Conservation (phyloP, 2,329 filamentous ascomycete genomes). For the Phialocephala sp. region DNA sequence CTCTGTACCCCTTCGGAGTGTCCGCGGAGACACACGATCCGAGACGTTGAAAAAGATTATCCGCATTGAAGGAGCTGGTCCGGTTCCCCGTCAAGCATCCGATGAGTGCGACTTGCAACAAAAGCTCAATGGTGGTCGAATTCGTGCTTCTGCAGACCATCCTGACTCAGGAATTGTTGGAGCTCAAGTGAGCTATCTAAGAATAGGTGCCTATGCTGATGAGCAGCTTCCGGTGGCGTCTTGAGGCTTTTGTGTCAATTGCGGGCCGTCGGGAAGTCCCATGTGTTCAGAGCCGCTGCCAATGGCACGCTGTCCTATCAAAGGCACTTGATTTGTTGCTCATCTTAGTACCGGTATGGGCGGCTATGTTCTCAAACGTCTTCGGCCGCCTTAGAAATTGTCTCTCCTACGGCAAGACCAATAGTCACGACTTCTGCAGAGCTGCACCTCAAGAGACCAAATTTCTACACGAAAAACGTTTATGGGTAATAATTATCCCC, state of each 20-base stretch:
- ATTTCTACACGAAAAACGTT: too few relatives aligned
- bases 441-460: too few relatives aligned
- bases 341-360: too few relatives aligned
- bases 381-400: too few relatives aligned
- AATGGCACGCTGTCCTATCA: too few relatives aligned
- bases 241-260: not conserved
- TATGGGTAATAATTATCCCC: too few relatives aligned
- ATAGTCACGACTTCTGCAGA: too few relatives aligned
- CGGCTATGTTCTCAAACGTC: too few relatives aligned
- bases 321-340: too few relatives aligned
- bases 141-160: not conserved
- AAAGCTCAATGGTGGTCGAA: not conserved
- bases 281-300: not conserved
- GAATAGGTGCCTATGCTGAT: not conserved
- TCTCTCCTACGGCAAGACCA: too few relatives aligned
- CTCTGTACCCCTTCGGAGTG: not conserved
- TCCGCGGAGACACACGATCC: not conserved
- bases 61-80: not conserved
- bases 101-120: constrained; percentile 10
- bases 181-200: not conserved
- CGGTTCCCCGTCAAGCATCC: constrained; percentile 4
- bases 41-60: not conserved
- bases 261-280: not conserved
- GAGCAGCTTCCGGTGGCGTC: not conserved
- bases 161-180: not conserved